Conservation (phyloP, 768 basidiomycete genomes). For the Favolaschia claudopus region DNA sequence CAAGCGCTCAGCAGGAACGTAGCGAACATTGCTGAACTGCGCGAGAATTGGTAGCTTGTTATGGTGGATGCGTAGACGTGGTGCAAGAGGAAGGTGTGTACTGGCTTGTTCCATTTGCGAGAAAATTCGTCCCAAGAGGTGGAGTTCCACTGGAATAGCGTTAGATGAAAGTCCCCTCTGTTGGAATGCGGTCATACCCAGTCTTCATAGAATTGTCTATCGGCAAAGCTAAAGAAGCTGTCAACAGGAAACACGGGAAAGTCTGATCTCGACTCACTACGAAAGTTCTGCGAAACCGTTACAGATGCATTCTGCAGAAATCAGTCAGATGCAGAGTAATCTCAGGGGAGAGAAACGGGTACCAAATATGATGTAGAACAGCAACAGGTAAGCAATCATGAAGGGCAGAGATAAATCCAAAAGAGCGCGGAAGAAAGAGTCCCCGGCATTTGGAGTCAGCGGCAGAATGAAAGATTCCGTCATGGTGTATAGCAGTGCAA, state of each 20-base stretch:
- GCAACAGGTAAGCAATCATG: conserved; percentile 89
- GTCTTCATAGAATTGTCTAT: conserved; percentile 96
- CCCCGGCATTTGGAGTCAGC: conserved; percentile 69
- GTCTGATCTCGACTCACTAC: conserved; percentile 56
- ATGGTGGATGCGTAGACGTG: conserved; percentile 96
- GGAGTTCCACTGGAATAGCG: conserved; percentile 82
- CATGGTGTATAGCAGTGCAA: conserved; percentile 90
- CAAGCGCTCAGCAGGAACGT: conserved; percentile 93
- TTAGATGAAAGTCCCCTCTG: neutral
- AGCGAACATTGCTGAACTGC: conserved; percentile 84
- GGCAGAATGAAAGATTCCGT: conserved; percentile 96
- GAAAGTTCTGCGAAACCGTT: conserved; percentile 95
- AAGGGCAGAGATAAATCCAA: conserved; percentile 92
- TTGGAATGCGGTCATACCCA: conserved; percentile 61
- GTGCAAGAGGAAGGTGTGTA: conserved; percentile 89
- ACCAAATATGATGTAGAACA: conserved; percentile 90
- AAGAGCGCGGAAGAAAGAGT: conserved; percentile 77
- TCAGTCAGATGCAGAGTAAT: neutral
- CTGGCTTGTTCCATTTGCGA: conserved; percentile 98
- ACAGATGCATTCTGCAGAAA: conserved; percentile 85
- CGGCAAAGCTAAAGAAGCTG: conserved; percentile 76
- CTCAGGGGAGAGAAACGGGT: conserved; percentile 25
- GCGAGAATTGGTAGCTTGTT: conserved; percentile 75
- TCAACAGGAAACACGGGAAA: neutral
- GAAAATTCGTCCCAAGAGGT: conserved; percentile 98